Base-by-base conservation (phyloP, 176 grass and related monocot genomes). In the Zea luxurians region DNA sequence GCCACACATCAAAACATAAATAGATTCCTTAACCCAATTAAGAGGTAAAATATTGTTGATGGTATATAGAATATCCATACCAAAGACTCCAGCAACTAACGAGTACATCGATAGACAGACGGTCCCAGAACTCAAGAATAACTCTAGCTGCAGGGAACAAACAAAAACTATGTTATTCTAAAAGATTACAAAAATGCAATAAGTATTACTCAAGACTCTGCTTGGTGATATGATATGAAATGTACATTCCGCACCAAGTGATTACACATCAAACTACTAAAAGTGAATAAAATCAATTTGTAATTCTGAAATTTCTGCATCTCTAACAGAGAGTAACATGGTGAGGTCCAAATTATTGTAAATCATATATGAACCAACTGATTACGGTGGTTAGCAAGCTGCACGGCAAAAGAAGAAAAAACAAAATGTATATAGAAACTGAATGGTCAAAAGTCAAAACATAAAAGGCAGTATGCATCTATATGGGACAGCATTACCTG, bases 31-130 rank as follows among this genome's bases (percentile, higher is more conserved):
- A 2, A 77, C 49, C 5, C 6, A 67, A 27, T 15, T 53, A 76
- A 15, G 10, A 62, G 8, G 18, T 27, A 43, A 20, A 64, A 36
- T 4, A 69, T 11, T 13, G 58, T 61, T 77, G 27, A 27, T 27
- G 35, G 96, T 80, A 78, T 99, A 99, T 15, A 90, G 92, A 78
- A 99, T 93, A 71, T 99, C 96, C 96, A 99, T 96, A 69, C 96
- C 96, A 76, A 99, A 99, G 57, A 99, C 72, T 85, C 88, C 96
- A 70, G 88, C 92, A 77, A 96, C 90, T 66, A 99, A 87, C 15
- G 96, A 89, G 86, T 95, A 95, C 61, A 99, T 62, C 3, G 96
- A 95, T 18, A 96, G 71, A 78, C 80, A 90, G 58, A 98, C 92
- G 0, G 92, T 92, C 46, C 92, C 90, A 69, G 96, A 92, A 87